phyloP scores from a whole-genome alignment of 148 eudicot genomes.

The Camellia granthamiana region DNA sequence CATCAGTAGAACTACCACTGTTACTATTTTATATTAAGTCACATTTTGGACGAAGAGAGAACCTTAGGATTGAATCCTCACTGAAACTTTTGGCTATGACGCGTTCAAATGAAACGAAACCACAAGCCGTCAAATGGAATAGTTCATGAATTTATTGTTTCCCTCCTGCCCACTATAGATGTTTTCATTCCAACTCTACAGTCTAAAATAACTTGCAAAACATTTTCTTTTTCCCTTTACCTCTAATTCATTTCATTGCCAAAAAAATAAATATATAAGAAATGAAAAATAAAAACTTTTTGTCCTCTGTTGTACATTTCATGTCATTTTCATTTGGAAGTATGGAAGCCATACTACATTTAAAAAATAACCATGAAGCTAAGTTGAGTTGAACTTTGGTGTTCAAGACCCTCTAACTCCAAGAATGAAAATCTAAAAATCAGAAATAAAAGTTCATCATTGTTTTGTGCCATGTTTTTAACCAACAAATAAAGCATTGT shows the following conservation, averaged over 20 bases:
- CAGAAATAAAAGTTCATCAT: background rate
- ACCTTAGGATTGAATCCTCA: background rate
- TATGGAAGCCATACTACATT: background rate
- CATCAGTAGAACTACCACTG: background rate
- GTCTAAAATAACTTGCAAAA: background rate
- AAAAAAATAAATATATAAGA: background rate
- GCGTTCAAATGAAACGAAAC: conserved; percentile 1
- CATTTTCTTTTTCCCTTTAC: background rate
- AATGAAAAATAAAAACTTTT: background rate
- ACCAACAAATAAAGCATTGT: background rate
- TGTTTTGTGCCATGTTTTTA: background rate
- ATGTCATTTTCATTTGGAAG: background rate
- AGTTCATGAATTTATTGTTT: background rate
- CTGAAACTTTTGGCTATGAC: background rate
- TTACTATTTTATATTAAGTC: background rate
- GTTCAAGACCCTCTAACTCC: background rate
- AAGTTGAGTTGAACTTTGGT: background rate
- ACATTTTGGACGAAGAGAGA: background rate
- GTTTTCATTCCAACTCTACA: background rate
- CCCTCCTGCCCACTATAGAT: background rate
- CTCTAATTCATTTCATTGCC: background rate
- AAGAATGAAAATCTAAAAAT: background rate
- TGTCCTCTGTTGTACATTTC: background rate
- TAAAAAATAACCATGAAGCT: background rate
- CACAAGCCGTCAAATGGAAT: background rate